phyloP scores from a whole-genome alignment of 352 stramenopile species.

The Pythium sp. region DNA sequence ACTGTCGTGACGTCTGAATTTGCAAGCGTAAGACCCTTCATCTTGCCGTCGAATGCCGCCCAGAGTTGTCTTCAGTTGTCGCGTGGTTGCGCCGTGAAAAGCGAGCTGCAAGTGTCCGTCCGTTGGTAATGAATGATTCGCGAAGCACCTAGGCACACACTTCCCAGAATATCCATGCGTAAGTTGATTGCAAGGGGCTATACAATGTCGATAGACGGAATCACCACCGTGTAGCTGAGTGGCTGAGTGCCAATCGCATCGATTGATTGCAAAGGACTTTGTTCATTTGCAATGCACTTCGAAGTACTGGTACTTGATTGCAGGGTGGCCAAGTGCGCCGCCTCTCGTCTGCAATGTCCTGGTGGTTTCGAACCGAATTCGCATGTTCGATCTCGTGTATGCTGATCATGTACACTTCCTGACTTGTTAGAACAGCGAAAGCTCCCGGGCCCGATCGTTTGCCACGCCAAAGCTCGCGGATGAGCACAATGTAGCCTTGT shows the following conservation, averaged over 20 bases:
- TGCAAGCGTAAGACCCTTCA: no score
- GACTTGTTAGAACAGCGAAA: not conserved
- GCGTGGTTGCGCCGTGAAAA: no score
- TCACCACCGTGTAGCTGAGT: conserved; percentile 17
- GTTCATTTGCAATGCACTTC: not conserved
- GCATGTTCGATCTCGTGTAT: no score
- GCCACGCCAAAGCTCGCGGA: conserved; percentile 18
- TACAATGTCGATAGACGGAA: conserved; percentile 20
- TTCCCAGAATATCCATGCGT: conserved; percentile 15
- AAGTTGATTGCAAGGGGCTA: conserved; percentile 14
- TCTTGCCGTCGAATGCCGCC: not conserved
- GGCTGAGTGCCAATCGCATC: conserved; percentile 14
- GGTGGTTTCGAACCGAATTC: not conserved
- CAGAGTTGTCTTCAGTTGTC: not conserved
- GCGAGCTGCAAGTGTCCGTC: not conserved
- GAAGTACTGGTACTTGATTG: conserved; percentile 3
- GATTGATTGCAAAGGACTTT: no score
- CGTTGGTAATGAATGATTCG: not conserved
- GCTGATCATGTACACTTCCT: not conserved
- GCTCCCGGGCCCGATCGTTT: no score
- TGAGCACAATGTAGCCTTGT: conserved; percentile 32
- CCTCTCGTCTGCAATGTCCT: not conserved
- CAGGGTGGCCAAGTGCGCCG: not conserved
- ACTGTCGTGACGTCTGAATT: no score
- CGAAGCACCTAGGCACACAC: not conserved